Base-by-base conservation (phyloP, 2,329 filamentous ascomycete species). In the Fusarium torulosum region DNA sequence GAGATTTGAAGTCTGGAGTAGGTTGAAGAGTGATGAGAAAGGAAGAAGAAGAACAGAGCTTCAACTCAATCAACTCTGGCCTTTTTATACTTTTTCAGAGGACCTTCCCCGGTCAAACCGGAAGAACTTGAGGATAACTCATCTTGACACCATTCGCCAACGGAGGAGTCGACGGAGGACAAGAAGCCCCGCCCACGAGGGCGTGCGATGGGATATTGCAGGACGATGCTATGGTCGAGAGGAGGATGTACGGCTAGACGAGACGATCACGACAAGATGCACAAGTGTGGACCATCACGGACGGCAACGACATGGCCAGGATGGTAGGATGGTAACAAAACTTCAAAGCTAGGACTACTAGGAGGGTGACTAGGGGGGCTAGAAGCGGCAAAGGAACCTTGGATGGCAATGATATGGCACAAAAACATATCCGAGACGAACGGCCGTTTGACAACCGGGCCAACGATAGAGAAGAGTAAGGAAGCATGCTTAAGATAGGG, bases 41-140 rank as follows among this genome's bases (percentile, higher is more conserved):
- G 81, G 80, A 86, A 83, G 82, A 85, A 84, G 79, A 81, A 86
- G 77, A 77, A 80, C 76, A 76, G 59, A 66, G 66, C 72, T 72
- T 74, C 74, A 78, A 76, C 74, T 77, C 71, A 82, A 83, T 79
- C 79, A 85, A 79, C 78, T 79, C 75, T 74, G 75, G 76, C 78
- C 85, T 80, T 88, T 90, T 90, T 90, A 90, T 90, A 90, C 81
- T 83, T 86, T 83, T 86, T 76, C 75, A 63, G 63, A 66, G 70
- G 17, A 70, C 73, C 75, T 72, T 75, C 75, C 75, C 71, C 64
- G 72, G 76, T 71, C 77, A 74, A 74, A 71, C 72, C 76, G 68
- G 72, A 75, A 67, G 72, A 76, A 73, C 69, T 71, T 73, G 70
- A 77, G 78, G 79, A 83, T 80, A 83, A 80, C 75, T 78, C 71